A percentile compares a stretch with the other conserved stretches of the same genome.
These are phyloP conservation scores for Albatrellus sp. DNA, from an alignment of 1,284 basidiomycete genomes.

Conservation along the genomic window DNA sequence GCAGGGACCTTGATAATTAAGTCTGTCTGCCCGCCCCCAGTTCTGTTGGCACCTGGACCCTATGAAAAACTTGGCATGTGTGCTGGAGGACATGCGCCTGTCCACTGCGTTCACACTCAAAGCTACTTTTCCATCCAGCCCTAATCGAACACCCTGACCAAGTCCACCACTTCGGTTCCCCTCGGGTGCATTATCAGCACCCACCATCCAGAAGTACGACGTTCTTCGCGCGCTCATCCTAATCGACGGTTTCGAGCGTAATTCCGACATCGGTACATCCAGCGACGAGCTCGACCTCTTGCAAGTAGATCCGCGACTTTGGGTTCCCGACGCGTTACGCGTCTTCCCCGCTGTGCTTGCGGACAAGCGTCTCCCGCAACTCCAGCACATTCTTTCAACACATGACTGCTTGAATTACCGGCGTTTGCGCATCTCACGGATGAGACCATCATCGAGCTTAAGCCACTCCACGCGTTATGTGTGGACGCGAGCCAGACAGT, in stretches of 20 bases:
- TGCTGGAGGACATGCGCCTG: neutral
- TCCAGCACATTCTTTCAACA: slow-evolving; percentile 44
- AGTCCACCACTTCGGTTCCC: slow-evolving; percentile 19
- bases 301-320: slow-evolving; percentile 40
- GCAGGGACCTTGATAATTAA: slow-evolving; percentile 24
- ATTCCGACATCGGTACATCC: slow-evolving; percentile 11
- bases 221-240: slow-evolving; percentile 26
- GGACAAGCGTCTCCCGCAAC: slow-evolving; percentile 37
- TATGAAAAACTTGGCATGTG: slow-evolving; percentile 12
- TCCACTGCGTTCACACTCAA: slow-evolving; percentile 26
- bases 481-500: slow-evolving; percentile 50
- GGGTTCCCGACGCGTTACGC: slow-evolving; percentile 41
- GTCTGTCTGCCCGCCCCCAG: slow-evolving; percentile 16
- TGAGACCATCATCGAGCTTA: slow-evolving; percentile 34
- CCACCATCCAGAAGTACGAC: slow-evolving; percentile 17
- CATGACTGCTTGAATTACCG: slow-evolving; percentile 39
- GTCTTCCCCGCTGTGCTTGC: slow-evolving; percentile 36
- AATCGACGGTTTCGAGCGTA: slow-evolving; percentile 13
- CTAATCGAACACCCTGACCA: slow-evolving; percentile 26
- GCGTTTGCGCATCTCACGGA: slow-evolving; percentile 42
- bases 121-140: slow-evolving; percentile 25
- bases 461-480: slow-evolving; percentile 34
- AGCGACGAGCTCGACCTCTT: slow-evolving; percentile 14
- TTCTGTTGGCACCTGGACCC: slow-evolving; percentile 12
- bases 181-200: slow-evolving; percentile 18